These are phyloP conservation scores for Eucalyptus cloeziana DNA, from an alignment of 345 rosid species.

Conservation along the genomic window DNA sequence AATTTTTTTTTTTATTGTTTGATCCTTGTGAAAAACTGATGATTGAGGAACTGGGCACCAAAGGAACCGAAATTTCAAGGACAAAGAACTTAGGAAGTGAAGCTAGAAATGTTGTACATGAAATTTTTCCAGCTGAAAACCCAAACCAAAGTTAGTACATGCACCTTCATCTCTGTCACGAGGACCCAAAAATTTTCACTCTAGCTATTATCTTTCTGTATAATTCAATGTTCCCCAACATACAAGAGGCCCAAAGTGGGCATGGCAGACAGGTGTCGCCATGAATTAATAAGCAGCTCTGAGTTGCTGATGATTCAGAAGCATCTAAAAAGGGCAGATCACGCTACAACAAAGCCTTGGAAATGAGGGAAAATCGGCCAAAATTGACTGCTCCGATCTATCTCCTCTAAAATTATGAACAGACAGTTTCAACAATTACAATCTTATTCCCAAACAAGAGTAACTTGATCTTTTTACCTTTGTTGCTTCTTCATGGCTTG, in stretches of 20 bases:
- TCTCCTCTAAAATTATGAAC: not conserved
- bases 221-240: not conserved
- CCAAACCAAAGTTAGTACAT: not conserved
- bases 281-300: not conserved
- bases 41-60: not conserved
- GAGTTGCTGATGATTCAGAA: not conserved
- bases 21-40: not conserved
- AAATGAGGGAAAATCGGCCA: not conserved
- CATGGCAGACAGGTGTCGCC: not conserved
- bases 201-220: not conserved
- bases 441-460: not conserved
- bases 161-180: not conserved
- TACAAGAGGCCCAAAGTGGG: not conserved
- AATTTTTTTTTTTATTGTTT: not conserved
- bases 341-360: not conserved
- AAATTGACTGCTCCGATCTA: not conserved
- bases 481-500: conserved; percentile 55
- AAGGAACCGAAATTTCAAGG: not conserved
- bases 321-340: not conserved
- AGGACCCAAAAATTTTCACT: not conserved
- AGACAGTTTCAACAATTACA: not conserved
- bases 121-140: not conserved
- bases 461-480: conserved; percentile 3
- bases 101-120: not conserved
- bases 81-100: not conserved